Evolutionary conservation across 768 basidiomycete species (phyloP).

Genomic region (Naematelia encephala): DNA sequence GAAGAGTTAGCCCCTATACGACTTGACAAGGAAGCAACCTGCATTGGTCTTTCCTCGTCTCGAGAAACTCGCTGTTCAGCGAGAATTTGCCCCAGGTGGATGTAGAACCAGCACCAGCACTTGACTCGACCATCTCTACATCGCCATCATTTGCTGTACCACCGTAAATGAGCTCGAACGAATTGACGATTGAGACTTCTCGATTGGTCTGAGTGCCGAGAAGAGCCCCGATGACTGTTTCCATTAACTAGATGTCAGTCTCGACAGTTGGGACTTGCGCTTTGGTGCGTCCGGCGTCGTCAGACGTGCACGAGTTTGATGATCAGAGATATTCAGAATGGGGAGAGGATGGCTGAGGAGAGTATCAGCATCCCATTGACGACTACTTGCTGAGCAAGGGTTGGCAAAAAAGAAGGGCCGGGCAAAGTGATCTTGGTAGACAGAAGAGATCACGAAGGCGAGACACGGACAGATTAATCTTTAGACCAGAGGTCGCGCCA

Average conservation of each 20-base stretch:
- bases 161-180: constrained; percentile 76
- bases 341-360: constrained; percentile 83
- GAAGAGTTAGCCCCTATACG: neutral
- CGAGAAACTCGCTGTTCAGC: constrained; percentile 68
- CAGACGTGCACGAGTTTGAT: constrained; percentile 74
- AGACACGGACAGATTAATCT: constrained; percentile 6
- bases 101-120: constrained; percentile 6
- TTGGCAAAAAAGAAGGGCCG: neutral
- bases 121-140: constrained; percentile 47
- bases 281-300: constrained; percentile 58
- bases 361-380: neutral
- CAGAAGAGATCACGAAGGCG: neutral
- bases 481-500: constrained; percentile 11
- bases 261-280: constrained; percentile 11
- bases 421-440: neutral
- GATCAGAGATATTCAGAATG: constrained; percentile 94
- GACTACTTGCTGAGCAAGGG: neutral
- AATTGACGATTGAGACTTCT: constrained; percentile 95
- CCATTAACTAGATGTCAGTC: constrained; percentile 43
- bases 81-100: constrained; percentile 1
- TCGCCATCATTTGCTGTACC: constrained; percentile 54
- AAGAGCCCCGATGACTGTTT: constrained; percentile 80
- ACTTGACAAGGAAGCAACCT: constrained; percentile 26
- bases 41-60: constrained; percentile 85
- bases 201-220: constrained; percentile 91